Conservation (phyloP, 805 yeast species). For the Ogataea nakhonphanomensis region DNA sequence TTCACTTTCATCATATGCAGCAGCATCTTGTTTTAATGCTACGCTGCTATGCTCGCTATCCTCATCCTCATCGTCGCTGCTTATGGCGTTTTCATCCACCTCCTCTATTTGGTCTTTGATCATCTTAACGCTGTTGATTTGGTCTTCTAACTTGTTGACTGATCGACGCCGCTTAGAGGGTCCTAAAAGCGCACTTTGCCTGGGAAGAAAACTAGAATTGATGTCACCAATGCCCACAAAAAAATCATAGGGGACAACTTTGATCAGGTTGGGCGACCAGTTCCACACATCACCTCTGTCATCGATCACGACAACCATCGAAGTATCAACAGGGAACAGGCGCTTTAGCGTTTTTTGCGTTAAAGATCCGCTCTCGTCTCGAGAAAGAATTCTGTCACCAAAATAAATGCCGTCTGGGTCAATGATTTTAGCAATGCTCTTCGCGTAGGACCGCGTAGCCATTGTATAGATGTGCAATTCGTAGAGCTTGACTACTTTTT, state of each 20-base stretch:
- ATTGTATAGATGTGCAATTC: slow-evolving; percentile 96
- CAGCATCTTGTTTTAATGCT: slow-evolving; percentile 3
- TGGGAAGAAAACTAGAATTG: slow-evolving; percentile 87
- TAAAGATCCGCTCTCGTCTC: slow-evolving; percentile 93
- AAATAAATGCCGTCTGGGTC: slow-evolving; percentile 86
- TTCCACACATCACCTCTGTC: slow-evolving; percentile 99
- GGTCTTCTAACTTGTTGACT: slow-evolving; percentile 53
- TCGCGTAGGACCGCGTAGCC: slow-evolving; percentile 95
- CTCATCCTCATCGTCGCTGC: slow-evolving; percentile 15
- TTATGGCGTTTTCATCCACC: slow-evolving; percentile 14
- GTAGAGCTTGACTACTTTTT: slow-evolving; percentile 57
- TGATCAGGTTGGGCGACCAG: slow-evolving; percentile 88
- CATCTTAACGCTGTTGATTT: slow-evolving; percentile 27
- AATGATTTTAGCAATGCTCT: slow-evolving; percentile 81
- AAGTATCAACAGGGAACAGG: slow-evolving; percentile 91
- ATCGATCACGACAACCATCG: slow-evolving; percentile 94
- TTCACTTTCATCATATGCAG: slow-evolving; percentile 22
- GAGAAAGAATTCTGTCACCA: slow-evolving; percentile 85
- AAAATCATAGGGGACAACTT: slow-evolving; percentile 93
- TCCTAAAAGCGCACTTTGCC: slow-evolving; percentile 56
- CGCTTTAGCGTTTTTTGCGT: slow-evolving; percentile 86
- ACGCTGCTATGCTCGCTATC: not conserved
- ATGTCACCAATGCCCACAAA: slow-evolving; percentile 98
- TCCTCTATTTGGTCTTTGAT: slow-evolving; percentile 6
- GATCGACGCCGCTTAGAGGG: slow-evolving; percentile 62